Evolutionary conservation across 768 basidiomycete genomes (phyloP), one percentile per base, ranked within the genome.

Genomic region (Amanita subjunquillea): DNA sequence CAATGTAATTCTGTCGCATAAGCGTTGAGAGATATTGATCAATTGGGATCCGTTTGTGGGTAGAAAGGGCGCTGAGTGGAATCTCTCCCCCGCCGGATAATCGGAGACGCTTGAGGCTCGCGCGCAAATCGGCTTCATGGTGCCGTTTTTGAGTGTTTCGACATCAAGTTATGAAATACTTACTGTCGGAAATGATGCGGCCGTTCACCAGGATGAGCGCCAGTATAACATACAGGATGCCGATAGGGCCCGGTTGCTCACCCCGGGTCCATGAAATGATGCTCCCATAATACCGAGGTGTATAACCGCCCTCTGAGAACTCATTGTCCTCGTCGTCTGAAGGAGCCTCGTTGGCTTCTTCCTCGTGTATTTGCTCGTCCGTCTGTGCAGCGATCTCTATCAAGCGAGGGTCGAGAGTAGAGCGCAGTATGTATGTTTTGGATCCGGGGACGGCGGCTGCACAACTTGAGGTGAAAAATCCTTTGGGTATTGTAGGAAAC

Each of bases 381-480:
- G 78, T 74, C 13, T 74, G 59, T 2, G 78, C 72, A 0, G 88
- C 82, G 29, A 73, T 68, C 51, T 79, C 77, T 48, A 93, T 79
- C 49, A 95, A 68, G 10, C 63, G 56, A 0, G 78, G 65, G 51
- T 89, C 70, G 13, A 96, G 75, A 1, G 64, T 69, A 1, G 91
- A 93, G 43, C 92, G 85, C 15, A 96, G 72, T 41, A 94, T 87
- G 63, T 87, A 98, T 5, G 81, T 80, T 61, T 89, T 91, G 1
- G 87, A 82, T 1, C 86, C 80, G 2, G 74, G 61, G 4, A 78
- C 69, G 8, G 77, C 65, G 17, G 77, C 83, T 81, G 22, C 36
- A 4, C 2, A 54, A 17, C 6, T 38, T 13, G 29, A 34, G n/a
- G 34, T 29, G 12, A 42, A 22, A 17, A 22, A 43, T 13, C 2